These are phyloP conservation scores for Moesziomyces globuligerus DNA, from an alignment of 1,284 basidiomycete genomes.

Conservation along the genomic window DNA sequence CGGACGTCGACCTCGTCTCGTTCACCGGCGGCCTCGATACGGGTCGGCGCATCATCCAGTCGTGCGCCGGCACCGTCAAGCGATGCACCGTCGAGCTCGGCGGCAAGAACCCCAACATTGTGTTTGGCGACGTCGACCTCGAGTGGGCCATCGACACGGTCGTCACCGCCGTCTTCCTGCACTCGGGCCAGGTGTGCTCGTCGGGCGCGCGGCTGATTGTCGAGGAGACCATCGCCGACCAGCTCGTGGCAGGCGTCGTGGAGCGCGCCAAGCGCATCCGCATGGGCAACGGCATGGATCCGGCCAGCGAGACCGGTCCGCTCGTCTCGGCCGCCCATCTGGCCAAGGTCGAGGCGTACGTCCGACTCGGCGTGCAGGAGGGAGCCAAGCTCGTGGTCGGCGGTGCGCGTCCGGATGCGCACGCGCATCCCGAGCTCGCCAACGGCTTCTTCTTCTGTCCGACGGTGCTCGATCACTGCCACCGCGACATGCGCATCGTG, in stretches of 20 bases:
- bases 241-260: slow-evolving; percentile 62
- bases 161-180: slow-evolving; percentile 63
- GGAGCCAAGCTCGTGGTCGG: slow-evolving; percentile 62
- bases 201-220: slow-evolving; percentile 65
- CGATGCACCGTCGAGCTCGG: slow-evolving; percentile 66
- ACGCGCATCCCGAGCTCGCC: slow-evolving; percentile 52
- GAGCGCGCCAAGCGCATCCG: slow-evolving; percentile 61
- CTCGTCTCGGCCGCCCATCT: slow-evolving; percentile 62
- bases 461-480: slow-evolving; percentile 63
- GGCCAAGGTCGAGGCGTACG: slow-evolving; percentile 59
- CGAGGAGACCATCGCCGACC: slow-evolving; percentile 65
- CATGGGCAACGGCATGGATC: slow-evolving; percentile 64
- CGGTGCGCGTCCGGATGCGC: slow-evolving; percentile 57
- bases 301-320: slow-evolving; percentile 60
- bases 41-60: slow-evolving; percentile 59
- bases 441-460: slow-evolving; percentile 67
- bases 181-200: slow-evolving; percentile 67
- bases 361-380: slow-evolving; percentile 56
- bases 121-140: slow-evolving; percentile 65
- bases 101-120: slow-evolving; percentile 66
- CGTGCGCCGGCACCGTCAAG: slow-evolving; percentile 62
- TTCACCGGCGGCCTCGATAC: slow-evolving; percentile 66
- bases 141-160: slow-evolving; percentile 65
- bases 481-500: slow-evolving; percentile 66
- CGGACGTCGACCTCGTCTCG: slow-evolving; percentile 64